Percentiles rank a stretch among this genome's conserved stretches.
phyloP scores from a whole-genome alignment of 2,329 filamentous ascomycete genomes.

The Clathrospora elynae region DNA sequence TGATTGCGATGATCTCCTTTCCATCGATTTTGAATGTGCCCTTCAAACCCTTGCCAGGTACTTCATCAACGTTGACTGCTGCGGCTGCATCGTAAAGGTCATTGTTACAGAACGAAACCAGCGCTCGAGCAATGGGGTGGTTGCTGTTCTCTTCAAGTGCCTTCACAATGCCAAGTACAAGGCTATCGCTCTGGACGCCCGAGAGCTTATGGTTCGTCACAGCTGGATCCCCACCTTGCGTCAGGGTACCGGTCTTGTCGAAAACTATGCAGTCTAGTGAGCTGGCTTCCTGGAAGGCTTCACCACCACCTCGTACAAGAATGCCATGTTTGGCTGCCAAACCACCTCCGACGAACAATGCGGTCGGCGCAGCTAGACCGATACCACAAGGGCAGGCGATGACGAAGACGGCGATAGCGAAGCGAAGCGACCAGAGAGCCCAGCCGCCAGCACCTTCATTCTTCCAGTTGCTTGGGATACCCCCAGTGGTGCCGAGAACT shows the following conservation, averaged over 20 bases:
- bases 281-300: constrained; percentile 84
- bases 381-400: constrained; percentile 85
- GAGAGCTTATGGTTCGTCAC: constrained; percentile 62
- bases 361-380: constrained; percentile 82
- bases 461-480: constrained; percentile 62
- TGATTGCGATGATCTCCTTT: constrained; percentile 54
- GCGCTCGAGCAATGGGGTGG: constrained; percentile 74
- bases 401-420: constrained; percentile 86
- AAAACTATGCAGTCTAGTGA: constrained; percentile 79
- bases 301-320: constrained; percentile 80
- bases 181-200: constrained; percentile 34
- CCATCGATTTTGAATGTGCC: constrained; percentile 56
- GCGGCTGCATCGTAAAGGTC: constrained; percentile 22
- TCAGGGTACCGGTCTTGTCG: constrained; percentile 87
- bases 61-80: constrained; percentile 61
- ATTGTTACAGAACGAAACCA: constrained; percentile 65
- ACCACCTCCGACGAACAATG: constrained; percentile 79
- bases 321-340: constrained; percentile 80
- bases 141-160: constrained; percentile 72
- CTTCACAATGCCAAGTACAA: constrained; percentile 62
- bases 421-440: constrained; percentile 76
- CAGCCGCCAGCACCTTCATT: constrained; percentile 64
- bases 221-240: constrained; percentile 70
- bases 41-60: constrained; percentile 73
- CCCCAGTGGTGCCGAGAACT: constrained; percentile 63